Percentiles rank a stretch among this genome's conserved stretches.
Evolutionary conservation across 1,284 basidiomycete species (phyloP).

Genomic region (Omphalotus olearius): DNA sequence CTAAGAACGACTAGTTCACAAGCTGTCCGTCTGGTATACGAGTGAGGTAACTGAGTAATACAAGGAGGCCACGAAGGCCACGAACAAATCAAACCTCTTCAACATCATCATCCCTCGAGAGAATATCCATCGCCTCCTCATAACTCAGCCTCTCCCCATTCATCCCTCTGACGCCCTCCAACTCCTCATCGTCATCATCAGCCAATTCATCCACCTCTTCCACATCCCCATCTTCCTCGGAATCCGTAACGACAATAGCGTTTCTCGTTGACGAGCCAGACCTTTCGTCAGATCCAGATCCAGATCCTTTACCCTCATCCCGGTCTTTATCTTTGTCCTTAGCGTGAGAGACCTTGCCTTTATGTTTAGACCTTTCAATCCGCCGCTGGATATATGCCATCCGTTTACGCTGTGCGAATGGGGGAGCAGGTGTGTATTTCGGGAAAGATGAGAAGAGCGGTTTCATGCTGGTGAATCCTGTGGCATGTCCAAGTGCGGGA

Average conservation of each 20-base stretch:
- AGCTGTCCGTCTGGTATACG: too few relatives aligned
- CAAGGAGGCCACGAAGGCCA: background rate
- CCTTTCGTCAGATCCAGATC: background rate
- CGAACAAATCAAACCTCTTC: background rate
- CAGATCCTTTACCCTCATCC: conserved; percentile 1
- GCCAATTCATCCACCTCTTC: background rate
- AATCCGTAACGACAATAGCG: too few relatives aligned
- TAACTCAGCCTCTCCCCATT: background rate
- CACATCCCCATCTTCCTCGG: background rate
- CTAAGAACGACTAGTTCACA: too few relatives aligned
- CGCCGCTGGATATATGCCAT: conserved; percentile 13
- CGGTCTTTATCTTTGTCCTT: conserved; percentile 9
- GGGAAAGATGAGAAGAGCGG: background rate
- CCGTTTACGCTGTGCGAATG: conserved; percentile 11
- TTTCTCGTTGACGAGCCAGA: background rate
- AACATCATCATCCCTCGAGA: conserved; percentile 5
- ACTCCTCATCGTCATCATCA: background rate
- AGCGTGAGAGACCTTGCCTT: conserved; percentile 2
- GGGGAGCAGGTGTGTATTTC: conserved; percentile 13
- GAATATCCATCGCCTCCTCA: conserved; percentile 5
- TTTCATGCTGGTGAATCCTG: conserved; percentile 2
- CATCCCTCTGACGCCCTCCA: background rate
- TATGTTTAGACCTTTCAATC: conserved; percentile 14
- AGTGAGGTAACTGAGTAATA: too few relatives aligned
- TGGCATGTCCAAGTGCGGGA: background rate